Conservation (phyloP, 2,329 filamentous ascomycete genomes). For the Ophiostoma piceae region DNA sequence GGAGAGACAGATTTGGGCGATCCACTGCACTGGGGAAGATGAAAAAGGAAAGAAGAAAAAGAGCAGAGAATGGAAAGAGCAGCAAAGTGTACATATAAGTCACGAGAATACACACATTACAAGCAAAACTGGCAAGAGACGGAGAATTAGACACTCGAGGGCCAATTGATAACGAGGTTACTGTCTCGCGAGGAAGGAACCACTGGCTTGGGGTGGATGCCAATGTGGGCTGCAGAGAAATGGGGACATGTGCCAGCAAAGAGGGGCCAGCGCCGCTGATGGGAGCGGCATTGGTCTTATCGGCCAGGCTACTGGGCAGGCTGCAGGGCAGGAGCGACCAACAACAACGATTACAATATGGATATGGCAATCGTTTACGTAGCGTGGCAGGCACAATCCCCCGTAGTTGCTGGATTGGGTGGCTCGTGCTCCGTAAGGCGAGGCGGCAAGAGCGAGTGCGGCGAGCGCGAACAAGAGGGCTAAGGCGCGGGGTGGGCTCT, state of each 20-base stretch:
- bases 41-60: slow-evolving; percentile 1
- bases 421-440: slow-evolving; percentile 7
- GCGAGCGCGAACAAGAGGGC: background rate
- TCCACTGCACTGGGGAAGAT: slow-evolving; percentile 16
- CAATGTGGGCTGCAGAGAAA: slow-evolving; percentile 5
- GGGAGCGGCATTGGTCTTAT: slow-evolving; percentile 1
- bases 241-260: background rate
- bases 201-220: slow-evolving; percentile 1
- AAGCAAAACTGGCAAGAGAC: no score
- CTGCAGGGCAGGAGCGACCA: background rate
- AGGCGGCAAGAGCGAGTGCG: slow-evolving; percentile 13
- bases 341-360: background rate
- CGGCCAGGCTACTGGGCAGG: slow-evolving; percentile 2
- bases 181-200: background rate
- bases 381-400: background rate
- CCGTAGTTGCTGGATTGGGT: background rate
- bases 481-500: slow-evolving; percentile 3
- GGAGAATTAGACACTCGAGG: background rate
- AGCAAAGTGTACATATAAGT: background rate
- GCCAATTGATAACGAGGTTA: background rate
- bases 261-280: background rate
- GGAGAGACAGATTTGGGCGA: background rate
- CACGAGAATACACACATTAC: background rate
- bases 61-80: background rate
- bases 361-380: slow-evolving; percentile 8